Evolutionary conservation across 805 yeast genomes (phyloP), one percentile per base, ranked within the genome.

Genomic region (Starmera quercuum): DNA sequence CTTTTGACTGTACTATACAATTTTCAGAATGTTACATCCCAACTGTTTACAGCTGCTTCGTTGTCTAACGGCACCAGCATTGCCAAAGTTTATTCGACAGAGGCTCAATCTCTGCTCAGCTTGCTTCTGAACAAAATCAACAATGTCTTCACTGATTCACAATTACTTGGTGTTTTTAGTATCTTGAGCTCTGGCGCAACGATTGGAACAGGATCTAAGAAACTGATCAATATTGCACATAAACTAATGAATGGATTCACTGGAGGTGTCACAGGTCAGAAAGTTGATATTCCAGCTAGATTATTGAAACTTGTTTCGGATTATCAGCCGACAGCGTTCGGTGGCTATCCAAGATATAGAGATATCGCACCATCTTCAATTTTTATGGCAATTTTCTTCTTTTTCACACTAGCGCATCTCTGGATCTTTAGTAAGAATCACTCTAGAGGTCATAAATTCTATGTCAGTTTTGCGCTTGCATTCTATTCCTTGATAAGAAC

Each of bases 331-430:
- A 62, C 72, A 11, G 57, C 76, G 32, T 79, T 78, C 55, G 88
- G 88, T 16, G 73, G 71, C 16, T 81, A 79, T 48, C 84, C 86
- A 11, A 21, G 22, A 10, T 29, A 34, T 17, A 47, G 47, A 9
- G 90, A 82, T 54, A 51, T 64, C 16, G 84, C 74, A 4, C 86
- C 86, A 16, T 61, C 71, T 40, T 73, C 73, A 4, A 53, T 81
- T 2, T 78, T 80, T 44, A 51, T 68, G 12, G 82, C 70, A 1
- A 57, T 72, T 5, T 81, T 76, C 45, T 55, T 62, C 11, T 34
- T 78, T 9, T 46, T 80, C 30, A 49, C 63, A 25, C 19, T 73
- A 2, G 62, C 63, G 1, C 78, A 77, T 46, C 32, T 60, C 4
- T 37, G 44, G 16, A 57, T 80, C 7, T 78, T 73, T 47, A 19